Percentiles rank a stretch among this genome's conserved stretches.
Evolutionary conservation across 2,329 filamentous ascomycete species (phyloP).

Genomic region (Fusarium tanahbumbuense): DNA sequence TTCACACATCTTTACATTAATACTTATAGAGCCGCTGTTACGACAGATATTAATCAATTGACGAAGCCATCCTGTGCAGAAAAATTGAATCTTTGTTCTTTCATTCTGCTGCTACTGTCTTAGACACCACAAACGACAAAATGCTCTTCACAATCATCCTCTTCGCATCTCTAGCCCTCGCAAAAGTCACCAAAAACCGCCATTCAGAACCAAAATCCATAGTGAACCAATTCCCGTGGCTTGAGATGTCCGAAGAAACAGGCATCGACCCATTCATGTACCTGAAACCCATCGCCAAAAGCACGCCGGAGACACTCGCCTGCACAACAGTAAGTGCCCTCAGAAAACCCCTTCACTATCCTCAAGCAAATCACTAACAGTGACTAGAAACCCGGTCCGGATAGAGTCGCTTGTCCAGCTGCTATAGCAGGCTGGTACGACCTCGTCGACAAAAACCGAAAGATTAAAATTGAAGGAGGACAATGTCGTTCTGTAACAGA

Average conservation of each 20-base stretch:
- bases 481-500: constrained; percentile 27
- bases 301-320: constrained; percentile 22
- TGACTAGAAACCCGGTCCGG: constrained; percentile 25
- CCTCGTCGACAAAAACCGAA: background rate
- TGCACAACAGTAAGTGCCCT: constrained; percentile 29
- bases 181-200: background rate
- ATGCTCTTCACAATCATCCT: constrained; percentile 22
- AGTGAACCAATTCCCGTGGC: constrained; percentile 32
- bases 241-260: constrained; percentile 17
- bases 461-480: constrained; percentile 16
- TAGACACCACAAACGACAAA: background rate
- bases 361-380: background rate
- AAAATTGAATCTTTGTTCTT: too few species aligned
- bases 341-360: too few species aligned
- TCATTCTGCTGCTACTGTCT: background rate
- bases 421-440: constrained; percentile 34
- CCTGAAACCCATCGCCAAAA: background rate
- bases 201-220: background rate
- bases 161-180: constrained; percentile 4
- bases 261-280: constrained; percentile 31
- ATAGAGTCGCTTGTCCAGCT: constrained; percentile 33
- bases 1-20: background rate
- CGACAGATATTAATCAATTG: background rate
- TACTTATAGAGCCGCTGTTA: too few species aligned
- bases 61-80: background rate